Conservation (phyloP, 148 eudicot genomes). For the Cornus controversa region DNA sequence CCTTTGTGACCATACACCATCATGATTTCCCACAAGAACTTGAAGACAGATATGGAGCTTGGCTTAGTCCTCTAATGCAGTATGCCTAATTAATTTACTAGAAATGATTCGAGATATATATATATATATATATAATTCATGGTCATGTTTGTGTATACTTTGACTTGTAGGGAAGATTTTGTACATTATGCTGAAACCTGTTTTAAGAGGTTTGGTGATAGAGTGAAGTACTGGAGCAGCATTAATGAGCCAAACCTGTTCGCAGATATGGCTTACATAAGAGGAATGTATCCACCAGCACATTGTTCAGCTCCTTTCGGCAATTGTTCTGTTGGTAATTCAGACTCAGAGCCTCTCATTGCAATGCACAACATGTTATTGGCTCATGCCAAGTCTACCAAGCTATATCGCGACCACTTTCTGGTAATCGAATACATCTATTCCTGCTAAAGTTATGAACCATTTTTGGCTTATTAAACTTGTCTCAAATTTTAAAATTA, state of each 20-base stretch:
- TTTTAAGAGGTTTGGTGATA: conserved; percentile 66
- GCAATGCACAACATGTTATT: conserved; percentile 68
- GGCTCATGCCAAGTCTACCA: conserved; percentile 65
- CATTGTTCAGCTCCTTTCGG: conserved; percentile 68
- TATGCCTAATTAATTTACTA: conserved; percentile 32
- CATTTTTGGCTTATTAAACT: neutral
- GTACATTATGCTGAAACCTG: conserved; percentile 58
- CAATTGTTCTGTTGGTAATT: conserved; percentile 54
- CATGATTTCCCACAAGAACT: conserved; percentile 70
- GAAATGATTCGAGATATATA: no score
- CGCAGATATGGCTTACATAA: conserved; percentile 33
- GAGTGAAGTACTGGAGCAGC: conserved; percentile 76
- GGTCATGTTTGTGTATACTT: neutral
- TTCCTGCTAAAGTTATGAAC: neutral
- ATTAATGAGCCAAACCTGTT: conserved; percentile 83
- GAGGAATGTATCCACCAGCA: conserved; percentile 59
- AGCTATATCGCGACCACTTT: conserved; percentile 48
- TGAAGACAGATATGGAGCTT: conserved; percentile 58
- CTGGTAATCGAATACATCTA: conserved; percentile 30
- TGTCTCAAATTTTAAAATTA: neutral
- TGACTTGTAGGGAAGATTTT: conserved; percentile 74
- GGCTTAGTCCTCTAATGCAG: conserved; percentile 87
- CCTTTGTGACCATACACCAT: conserved; percentile 81
- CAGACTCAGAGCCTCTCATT: conserved; percentile 63
- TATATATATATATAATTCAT: no score